A percentile compares a stretch with the other conserved stretches of the same genome.
These are phyloP conservation scores for Rhypophila decipiens DNA, from an alignment of 495 filamentous ascomycete species.

Conservation along the genomic window DNA sequence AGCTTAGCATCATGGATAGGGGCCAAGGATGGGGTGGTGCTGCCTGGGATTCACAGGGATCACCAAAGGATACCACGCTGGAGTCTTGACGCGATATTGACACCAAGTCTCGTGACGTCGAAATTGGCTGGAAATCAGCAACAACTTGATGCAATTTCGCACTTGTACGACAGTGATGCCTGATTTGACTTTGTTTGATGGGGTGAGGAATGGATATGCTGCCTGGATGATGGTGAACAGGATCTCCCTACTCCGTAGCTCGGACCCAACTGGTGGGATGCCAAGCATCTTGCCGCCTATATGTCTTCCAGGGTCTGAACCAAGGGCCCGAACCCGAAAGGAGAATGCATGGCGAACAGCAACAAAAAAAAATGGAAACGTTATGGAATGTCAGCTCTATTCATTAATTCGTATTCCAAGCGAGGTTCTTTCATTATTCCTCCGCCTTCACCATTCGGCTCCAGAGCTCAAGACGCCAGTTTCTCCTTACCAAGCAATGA, in stretches of 20 bases:
- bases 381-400: too few relatives aligned
- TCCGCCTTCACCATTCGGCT: too few relatives aligned
- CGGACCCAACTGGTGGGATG: not conserved
- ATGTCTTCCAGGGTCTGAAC: not conserved
- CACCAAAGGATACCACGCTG: not conserved
- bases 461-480: too few relatives aligned
- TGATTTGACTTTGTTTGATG: slow-evolving; percentile 3
- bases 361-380: too few relatives aligned
- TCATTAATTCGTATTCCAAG: too few relatives aligned
- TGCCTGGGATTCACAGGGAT: slow-evolving; percentile 9
- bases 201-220: not conserved
- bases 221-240: too few relatives aligned
- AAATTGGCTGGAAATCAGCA: too few relatives aligned
- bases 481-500: too few relatives aligned
- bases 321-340: not conserved
- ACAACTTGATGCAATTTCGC: too few relatives aligned
- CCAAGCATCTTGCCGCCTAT: not conserved
- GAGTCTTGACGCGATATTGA: slow-evolving; percentile 6
- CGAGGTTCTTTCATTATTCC: too few relatives aligned
- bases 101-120: slow-evolving; percentile 17
- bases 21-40: slow-evolving; percentile 12
- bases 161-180: slow-evolving; percentile 8
- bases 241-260: not conserved
- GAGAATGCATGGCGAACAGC: too few relatives aligned
- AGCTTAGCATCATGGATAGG: not conserved